Evolutionary conservation across 805 yeast genomes (phyloP).

Genomic region (Kurtzmaniella fragi): DNA sequence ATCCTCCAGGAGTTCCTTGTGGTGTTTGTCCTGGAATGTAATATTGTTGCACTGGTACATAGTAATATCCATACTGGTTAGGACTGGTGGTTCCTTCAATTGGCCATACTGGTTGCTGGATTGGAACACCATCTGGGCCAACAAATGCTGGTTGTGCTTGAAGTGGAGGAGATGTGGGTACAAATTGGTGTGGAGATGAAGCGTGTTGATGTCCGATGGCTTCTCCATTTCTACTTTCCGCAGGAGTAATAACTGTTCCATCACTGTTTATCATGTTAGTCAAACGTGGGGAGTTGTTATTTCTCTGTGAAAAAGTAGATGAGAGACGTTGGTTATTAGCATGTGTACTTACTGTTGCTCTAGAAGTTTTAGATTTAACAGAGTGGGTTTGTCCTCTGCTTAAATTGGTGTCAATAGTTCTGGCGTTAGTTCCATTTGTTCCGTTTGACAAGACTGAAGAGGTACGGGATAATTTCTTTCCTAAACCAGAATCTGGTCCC

Average conservation of each 20-base stretch:
- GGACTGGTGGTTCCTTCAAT: slow-evolving; percentile 7
- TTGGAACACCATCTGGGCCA: not conserved
- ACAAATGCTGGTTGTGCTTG: slow-evolving; percentile 5
- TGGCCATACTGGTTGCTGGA: slow-evolving; percentile 8
- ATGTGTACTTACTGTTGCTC: not conserved
- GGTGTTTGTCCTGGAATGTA: slow-evolving; percentile 43
- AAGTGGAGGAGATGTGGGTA: not conserved
- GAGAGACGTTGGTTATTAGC: slow-evolving; percentile 22
- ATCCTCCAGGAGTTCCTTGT: slow-evolving; percentile 34
- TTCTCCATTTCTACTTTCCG: slow-evolving; percentile 19
- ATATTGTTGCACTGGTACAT: slow-evolving; percentile 31
- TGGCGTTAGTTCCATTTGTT: slow-evolving; percentile 8
- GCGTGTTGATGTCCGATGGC: slow-evolving; percentile 1
- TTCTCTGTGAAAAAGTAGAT: slow-evolving; percentile 32
- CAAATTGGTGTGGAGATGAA: slow-evolving; percentile 5
- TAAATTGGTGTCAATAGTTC: slow-evolving; percentile 10
- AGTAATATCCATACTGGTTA: no score
- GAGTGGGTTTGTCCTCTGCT: slow-evolving; percentile 7
- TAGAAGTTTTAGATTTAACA: not conserved
- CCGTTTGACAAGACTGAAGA: slow-evolving; percentile 11
- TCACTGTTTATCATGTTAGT: slow-evolving; percentile 41
- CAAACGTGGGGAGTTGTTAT: slow-evolving; percentile 30
- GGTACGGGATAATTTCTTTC: slow-evolving; percentile 11
- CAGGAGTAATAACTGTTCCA: slow-evolving; percentile 39
- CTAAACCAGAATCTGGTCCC: slow-evolving; percentile 3